phyloP scores from a whole-genome alignment of 371 early-diverging fungal genomes.

The Apophysomyces ossiformis region DNA sequence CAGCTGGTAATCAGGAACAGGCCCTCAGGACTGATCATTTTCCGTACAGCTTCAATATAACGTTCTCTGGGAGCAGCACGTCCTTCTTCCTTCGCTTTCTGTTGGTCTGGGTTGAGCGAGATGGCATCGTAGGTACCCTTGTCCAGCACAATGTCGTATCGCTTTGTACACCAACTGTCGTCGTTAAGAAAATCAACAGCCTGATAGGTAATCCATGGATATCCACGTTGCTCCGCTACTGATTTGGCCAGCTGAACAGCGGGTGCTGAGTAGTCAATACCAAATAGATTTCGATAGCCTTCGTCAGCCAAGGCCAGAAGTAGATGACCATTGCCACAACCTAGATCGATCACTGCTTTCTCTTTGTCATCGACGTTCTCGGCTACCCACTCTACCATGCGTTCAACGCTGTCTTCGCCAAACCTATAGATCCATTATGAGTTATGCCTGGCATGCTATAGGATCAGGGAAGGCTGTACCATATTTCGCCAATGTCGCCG shows the following conservation, averaged over 20 bases:
- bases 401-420: slow-evolving; percentile 81
- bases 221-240: slow-evolving; percentile 53
- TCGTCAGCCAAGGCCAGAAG: slow-evolving; percentile 71
- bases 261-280: slow-evolving; percentile 85
- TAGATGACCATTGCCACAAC: slow-evolving; percentile 93
- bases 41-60: slow-evolving; percentile 34
- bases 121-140: slow-evolving; percentile 97
- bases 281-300: slow-evolving; percentile 74
- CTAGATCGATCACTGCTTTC: slow-evolving; percentile 76
- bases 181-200: slow-evolving; percentile 68
- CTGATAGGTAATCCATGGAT: slow-evolving; percentile 51
- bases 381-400: slow-evolving; percentile 85
- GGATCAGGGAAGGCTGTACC: slow-evolving; percentile 42
- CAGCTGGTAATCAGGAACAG: slow-evolving; percentile 88
- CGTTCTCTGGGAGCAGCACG: slow-evolving; percentile 42
- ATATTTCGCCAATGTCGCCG: slow-evolving; percentile 89
- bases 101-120: slow-evolving; percentile 67
- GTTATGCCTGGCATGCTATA: too few relatives aligned
- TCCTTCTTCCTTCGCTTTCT: slow-evolving; percentile 36
- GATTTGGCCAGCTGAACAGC: slow-evolving; percentile 74
- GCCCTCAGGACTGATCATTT: slow-evolving; percentile 42
- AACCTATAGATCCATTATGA: slow-evolving; percentile 55
- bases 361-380: slow-evolving; percentile 48
- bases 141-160: slow-evolving; percentile 77
- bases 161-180: slow-evolving; percentile 37